Evolutionary conservation across 441 rosid genomes (phyloP).

Genomic region (Corymbia calophylla): DNA sequence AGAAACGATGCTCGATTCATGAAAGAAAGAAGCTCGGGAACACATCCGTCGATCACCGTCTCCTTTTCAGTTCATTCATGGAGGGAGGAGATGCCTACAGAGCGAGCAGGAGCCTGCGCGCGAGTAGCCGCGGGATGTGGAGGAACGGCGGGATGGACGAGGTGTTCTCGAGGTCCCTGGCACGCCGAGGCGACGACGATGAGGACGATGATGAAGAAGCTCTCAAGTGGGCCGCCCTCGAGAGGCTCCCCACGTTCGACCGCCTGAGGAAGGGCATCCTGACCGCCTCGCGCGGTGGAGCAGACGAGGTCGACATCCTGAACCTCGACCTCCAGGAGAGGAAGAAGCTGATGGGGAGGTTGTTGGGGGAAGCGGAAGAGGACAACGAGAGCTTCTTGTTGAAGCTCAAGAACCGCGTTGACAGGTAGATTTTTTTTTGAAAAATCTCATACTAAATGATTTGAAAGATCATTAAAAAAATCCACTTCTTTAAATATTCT

Average conservation of each 20-base stretch:
- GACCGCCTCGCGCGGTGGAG: background rate
- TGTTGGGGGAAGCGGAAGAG: background rate
- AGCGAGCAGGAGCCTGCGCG: background rate
- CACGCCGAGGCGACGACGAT: background rate
- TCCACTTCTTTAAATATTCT: background rate
- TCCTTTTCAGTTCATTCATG: background rate
- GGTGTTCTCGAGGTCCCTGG: background rate
- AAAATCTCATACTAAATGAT: background rate
- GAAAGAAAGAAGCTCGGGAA: background rate
- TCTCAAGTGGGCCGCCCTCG: constrained; percentile 88
- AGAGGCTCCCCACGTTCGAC: constrained; percentile 18
- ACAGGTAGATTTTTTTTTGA: background rate
- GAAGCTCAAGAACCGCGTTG: background rate
- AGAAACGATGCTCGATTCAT: background rate
- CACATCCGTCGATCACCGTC: background rate
- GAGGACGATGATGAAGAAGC: constrained; percentile 78
- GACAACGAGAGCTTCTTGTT: background rate
- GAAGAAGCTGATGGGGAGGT: background rate
- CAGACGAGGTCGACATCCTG: background rate
- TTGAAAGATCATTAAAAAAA: background rate
- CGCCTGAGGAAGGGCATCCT: background rate
- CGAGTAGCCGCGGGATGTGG: background rate
- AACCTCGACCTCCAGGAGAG: background rate
- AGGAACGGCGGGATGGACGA: background rate
- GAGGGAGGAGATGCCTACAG: background rate